Base-by-base conservation (phyloP, 164 flowering plant genomes). In the Nelumbo lutea region DNA sequence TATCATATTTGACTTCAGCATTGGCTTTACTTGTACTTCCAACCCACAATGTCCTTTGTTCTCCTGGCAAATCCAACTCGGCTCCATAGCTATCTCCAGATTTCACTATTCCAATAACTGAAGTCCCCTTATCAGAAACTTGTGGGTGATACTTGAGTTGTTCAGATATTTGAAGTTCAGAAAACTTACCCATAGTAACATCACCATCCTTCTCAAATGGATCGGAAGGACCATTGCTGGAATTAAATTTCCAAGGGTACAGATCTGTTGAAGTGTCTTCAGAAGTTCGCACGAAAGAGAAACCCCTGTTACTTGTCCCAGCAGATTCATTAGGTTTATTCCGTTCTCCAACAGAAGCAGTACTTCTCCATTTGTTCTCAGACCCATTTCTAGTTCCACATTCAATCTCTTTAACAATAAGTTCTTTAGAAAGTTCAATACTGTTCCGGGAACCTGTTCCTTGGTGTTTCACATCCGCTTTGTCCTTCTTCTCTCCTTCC, bases 331-430 rank as follows among this genome's bases (percentile, higher is more conserved):
- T 72, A 27, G 70, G 38, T 58, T 73, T 79, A 48, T 67, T 80
- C 43, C 68, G 70, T 59, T 81, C 83, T 5, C 78, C 82, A 69
- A 41, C 40, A 61, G 75, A 73, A 65, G 57, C 11, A 13, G 56
- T 55, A 65, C 53, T 78, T 72, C 76, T 79, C 83, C 85, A 80
- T 62, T 77, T 90, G 77, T 72, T 76, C 13, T 73, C 88, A 70
- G 84, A 68, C 11, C 81, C 88, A 80, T 77, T 83, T 70, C 81
- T 74, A 38, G 78, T 76, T 65, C 89, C 91, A 78, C 83, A 88
- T 77, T 88, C 90, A 67, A 91, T 85, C 77, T 89, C 97, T 74
- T 91, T 87, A 44, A 89, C 83, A 75, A 89, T 83, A 62, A 87
- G 84, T 68, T 91, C 96, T 56, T 79, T 79, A 4, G 90, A 82